Percentiles rank a stretch among this genome's conserved stretches.
phyloP scores from a whole-genome alignment of 768 basidiomycete species.

The Infundibulicybe gibba region DNA sequence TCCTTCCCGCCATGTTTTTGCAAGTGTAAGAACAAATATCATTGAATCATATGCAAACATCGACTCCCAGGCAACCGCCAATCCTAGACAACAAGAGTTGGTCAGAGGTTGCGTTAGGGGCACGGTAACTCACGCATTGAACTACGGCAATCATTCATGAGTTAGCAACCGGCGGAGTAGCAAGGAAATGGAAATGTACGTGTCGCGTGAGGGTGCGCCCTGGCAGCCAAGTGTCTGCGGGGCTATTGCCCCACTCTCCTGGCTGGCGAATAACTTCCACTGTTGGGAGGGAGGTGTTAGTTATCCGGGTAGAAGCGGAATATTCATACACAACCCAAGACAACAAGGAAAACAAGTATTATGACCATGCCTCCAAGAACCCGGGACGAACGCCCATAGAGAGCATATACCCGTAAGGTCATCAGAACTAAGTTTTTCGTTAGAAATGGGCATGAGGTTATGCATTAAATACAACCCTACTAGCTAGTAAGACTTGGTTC shows the following conservation, averaged over 20 bases:
- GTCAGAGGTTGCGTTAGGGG: neutral
- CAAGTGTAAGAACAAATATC: constrained; percentile 44
- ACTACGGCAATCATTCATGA: constrained; percentile 3
- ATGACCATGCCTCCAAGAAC: constrained; percentile 32
- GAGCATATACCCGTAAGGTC: constrained; percentile 44
- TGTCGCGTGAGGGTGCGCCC: constrained; percentile 21
- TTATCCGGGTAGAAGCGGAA: neutral
- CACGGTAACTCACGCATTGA: constrained; percentile 10
- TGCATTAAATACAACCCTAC: constrained; percentile 29
- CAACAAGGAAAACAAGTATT: constrained; percentile 23
- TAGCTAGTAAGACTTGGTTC: constrained; percentile 41
- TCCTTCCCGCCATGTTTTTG: constrained; percentile 36
- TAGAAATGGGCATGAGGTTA: too few species aligned
- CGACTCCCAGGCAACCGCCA: constrained; percentile 45
- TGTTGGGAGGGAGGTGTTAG: constrained; percentile 9
- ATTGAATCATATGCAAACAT: constrained; percentile 45
- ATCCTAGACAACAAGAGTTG: constrained; percentile 13
- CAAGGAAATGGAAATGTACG: constrained; percentile 17
- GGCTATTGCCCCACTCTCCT: constrained; percentile 23
- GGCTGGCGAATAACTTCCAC: constrained; percentile 39
- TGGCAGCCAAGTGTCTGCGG: constrained; percentile 27
- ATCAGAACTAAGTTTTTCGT: constrained; percentile 30
- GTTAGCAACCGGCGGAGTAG: too few species aligned
- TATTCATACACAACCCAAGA: constrained; percentile 31
- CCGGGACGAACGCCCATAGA: constrained; percentile 38